A percentile compares a stretch with the other conserved stretches of the same genome.
Evolutionary conservation across 352 stramenopile genomes (phyloP).

Genomic region (Phytophthora capsici): DNA sequence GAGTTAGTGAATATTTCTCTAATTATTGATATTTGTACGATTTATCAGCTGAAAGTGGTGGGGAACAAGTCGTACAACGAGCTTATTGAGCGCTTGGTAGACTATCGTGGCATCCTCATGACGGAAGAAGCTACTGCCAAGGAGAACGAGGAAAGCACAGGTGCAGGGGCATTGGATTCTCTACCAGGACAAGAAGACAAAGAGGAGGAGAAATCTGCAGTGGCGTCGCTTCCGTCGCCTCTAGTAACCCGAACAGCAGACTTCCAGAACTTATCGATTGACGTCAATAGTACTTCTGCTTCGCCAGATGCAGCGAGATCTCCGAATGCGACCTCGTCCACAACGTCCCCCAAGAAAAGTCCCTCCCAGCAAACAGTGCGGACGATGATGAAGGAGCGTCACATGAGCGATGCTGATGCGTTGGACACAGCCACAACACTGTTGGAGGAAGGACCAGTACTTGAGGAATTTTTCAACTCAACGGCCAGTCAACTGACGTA

Average conservation of each 20-base stretch:
- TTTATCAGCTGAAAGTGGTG: conserved; percentile 69
- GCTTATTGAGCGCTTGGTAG: conserved; percentile 94
- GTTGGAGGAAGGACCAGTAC: conserved; percentile 77
- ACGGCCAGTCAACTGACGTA: conserved; percentile 96
- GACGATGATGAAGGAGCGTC: conserved; percentile 78
- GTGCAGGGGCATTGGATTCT: background rate
- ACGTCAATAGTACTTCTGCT: conserved; percentile 31
- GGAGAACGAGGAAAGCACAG: conserved; percentile 14
- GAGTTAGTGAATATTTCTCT: background rate
- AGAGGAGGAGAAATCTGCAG: conserved; percentile 22
- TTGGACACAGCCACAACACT: conserved; percentile 61
- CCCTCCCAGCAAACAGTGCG: conserved; percentile 74
- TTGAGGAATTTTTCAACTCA: conserved; percentile 91
- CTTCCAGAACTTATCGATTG: conserved; percentile 53
- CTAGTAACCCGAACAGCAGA: conserved; percentile 13
- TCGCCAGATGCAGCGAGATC: conserved; percentile 4
- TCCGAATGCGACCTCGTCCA: conserved; percentile 25
- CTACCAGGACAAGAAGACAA: conserved; percentile 12
- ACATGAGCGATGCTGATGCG: conserved; percentile 75
- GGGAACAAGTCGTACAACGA: conserved; percentile 98
- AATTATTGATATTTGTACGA: conserved; percentile 12
- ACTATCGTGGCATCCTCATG: conserved; percentile 81
- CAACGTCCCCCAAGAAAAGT: conserved; percentile 55
- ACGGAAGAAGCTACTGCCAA: conserved; percentile 49
- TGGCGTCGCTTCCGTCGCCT: conserved; percentile 13